Base-by-base conservation (phyloP, 1,284 basidiomycete species). In the Pseudozyma tsukubaensis region DNA sequence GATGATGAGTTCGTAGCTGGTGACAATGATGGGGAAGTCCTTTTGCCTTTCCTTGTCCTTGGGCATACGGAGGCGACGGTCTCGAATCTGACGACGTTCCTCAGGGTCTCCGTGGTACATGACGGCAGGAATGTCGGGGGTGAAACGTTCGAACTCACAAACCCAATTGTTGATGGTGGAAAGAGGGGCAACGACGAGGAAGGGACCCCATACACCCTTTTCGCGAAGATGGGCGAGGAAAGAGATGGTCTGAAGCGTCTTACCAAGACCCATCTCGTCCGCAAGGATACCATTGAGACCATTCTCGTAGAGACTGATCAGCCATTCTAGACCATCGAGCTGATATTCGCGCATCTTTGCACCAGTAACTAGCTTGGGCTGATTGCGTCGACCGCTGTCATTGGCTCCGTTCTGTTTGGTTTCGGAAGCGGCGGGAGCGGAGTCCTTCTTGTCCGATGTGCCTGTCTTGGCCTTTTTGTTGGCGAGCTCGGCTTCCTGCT, bases 261-360 rank as follows among this genome's bases (percentile, higher is more conserved):
- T 81, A 4, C 82, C 94, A 0, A 97, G 87, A 37, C 94, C 94
- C 94, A 97, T 97, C 84, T 97, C 92, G 77, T 94, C 92, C 44
- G 92, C 76, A 35, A 98, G 85, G 62, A 97, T 97, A 3, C 96
- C 95, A 40, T 94, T 95, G 53, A 97, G 91, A 2, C 96, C 94
- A 78, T 96, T 97, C 85, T 94, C 91, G 85, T 94, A 94, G 11
- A 99, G 86, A 36, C 91, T 91, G 5, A 92, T 91, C 91, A 99
- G 94, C 96, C 96, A 99, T 72, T 96, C 92, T 14, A 98, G 89
- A 5, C 96, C 96, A 54, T 94, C 93, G 1, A 98, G 88, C 84
- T 99, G 96, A 83, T 98, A 98, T 49, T 92, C 89, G 78, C 94
- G 92, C 72, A 97, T 85, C 52, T 86, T 91, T 1, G 91, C 93